These are phyloP conservation scores for Rosa chinensis DNA, from an alignment of 306 rosid species.

Conservation along the genomic window DNA sequence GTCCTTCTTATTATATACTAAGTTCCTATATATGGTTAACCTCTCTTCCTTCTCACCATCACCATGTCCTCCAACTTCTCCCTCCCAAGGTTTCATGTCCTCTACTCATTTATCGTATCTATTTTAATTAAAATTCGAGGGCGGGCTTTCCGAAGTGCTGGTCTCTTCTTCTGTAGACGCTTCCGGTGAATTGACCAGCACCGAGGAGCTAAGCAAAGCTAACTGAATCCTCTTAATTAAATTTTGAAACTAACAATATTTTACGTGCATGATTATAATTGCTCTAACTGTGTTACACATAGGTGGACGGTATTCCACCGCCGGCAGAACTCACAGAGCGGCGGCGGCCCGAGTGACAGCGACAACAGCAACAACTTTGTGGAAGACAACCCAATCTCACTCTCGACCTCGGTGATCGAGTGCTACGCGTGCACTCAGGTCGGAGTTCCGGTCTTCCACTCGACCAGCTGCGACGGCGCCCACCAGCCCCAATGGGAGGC, in stretches of 20 bases:
- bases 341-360: slow-evolving; percentile 7
- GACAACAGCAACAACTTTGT: neutral
- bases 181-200: neutral
- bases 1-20: neutral
- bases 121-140: too few relatives aligned
- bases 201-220: neutral
- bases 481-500: slow-evolving; percentile 94
- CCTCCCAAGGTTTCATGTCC: slow-evolving; percentile 48
- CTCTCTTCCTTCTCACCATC: slow-evolving; percentile 30
- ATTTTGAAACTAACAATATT: neutral
- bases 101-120: neutral
- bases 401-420: slow-evolving; percentile 43
- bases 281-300: neutral
- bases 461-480: slow-evolving; percentile 76
- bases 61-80: slow-evolving; percentile 71
- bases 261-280: neutral
- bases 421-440: slow-evolving; percentile 93
- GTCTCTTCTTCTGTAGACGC: neutral
- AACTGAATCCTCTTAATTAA: neutral
- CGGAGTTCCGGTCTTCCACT: slow-evolving; percentile 86
- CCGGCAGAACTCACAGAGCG: slow-evolving; percentile 16
- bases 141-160: neutral
- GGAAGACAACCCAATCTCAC: slow-evolving; percentile 27
- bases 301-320: slow-evolving; percentile 54
- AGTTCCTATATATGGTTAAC: slow-evolving; percentile 55